Evolutionary conservation across 495 filamentous ascomycete species (phyloP).

Genomic region (Penicillium salamii): DNA sequence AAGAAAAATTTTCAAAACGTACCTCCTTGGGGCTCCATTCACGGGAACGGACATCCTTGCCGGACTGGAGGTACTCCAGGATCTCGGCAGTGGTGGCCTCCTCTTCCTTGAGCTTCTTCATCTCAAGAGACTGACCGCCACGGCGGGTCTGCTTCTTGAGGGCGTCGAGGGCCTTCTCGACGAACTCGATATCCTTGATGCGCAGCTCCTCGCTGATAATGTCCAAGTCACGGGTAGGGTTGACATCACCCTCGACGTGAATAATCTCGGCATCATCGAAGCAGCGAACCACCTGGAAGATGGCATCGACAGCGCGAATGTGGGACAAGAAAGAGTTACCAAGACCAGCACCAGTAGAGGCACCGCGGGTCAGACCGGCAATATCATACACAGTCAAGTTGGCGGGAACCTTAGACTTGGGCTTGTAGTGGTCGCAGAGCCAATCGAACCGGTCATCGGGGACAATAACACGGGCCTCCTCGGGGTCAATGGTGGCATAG

Average conservation of each 20-base stretch:
- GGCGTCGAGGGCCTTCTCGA: slow-evolving; percentile 87
- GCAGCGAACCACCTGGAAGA: slow-evolving; percentile 98
- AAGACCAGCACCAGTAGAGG: slow-evolving; percentile 94
- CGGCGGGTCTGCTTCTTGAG: slow-evolving; percentile 88
- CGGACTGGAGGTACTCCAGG: slow-evolving; percentile 72
- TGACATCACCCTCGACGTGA: slow-evolving; percentile 97
- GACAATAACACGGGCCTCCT: slow-evolving; percentile 97
- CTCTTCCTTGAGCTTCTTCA: slow-evolving; percentile 96
- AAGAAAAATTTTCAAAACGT: slow-evolving; percentile 40
- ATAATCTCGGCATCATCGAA: slow-evolving; percentile 99
- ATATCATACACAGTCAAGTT: slow-evolving; percentile 99
- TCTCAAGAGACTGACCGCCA: slow-evolving; percentile 94
- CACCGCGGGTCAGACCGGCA: slow-evolving; percentile 92
- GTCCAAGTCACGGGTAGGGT: slow-evolving; percentile 86
- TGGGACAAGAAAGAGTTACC: slow-evolving; percentile 98
- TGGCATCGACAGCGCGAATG: slow-evolving; percentile 98
- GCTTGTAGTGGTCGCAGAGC: slow-evolving; percentile 93
- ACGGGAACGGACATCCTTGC: slow-evolving; percentile 89
- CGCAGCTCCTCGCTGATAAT: slow-evolving; percentile 97
- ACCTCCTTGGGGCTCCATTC: slow-evolving; percentile 96
- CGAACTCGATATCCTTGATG: slow-evolving; percentile 98
- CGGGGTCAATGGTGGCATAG: slow-evolving; percentile 97
- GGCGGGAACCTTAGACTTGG: slow-evolving; percentile 92
- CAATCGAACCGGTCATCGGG: slow-evolving; percentile 96
- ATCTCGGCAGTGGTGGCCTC: slow-evolving; percentile 90